Conservation (phyloP, 1,139 yeast genomes). For the Lodderomyces elongisporus region DNA sequence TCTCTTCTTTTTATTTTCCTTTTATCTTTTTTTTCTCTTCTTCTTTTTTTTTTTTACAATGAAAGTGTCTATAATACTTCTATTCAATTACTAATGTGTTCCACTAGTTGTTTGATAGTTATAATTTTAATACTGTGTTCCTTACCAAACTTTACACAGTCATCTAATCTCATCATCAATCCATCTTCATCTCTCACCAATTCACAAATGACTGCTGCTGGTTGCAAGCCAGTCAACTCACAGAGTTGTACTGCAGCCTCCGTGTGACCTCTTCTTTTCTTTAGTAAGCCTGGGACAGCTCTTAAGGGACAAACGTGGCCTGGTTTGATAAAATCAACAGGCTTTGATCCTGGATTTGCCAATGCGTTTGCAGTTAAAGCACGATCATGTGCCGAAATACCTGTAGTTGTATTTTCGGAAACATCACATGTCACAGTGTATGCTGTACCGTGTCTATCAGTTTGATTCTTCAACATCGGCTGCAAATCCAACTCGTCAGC, state of each 20-base stretch:
- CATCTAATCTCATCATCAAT: slow-evolving; percentile 89
- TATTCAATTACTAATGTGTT: too few species aligned
- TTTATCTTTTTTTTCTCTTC: not conserved
- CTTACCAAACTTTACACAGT: slow-evolving; percentile 68
- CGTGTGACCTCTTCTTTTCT: slow-evolving; percentile 90
- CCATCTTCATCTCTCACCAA: slow-evolving; percentile 92
- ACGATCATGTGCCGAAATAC: slow-evolving; percentile 92
- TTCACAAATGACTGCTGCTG: slow-evolving; percentile 93
- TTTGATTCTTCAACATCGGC: slow-evolving; percentile 58
- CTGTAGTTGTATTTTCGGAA: slow-evolving; percentile 89
- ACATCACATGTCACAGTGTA: slow-evolving; percentile 90
- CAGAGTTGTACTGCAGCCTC: slow-evolving; percentile 95
- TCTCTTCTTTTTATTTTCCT: not conserved
- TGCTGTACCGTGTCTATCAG: slow-evolving; percentile 95
- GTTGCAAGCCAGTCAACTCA: slow-evolving; percentile 67
- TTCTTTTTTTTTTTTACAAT: too few species aligned
- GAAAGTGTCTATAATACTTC: too few species aligned
- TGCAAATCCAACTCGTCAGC: slow-evolving; percentile 82
- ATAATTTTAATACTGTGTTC: slow-evolving; percentile 64
- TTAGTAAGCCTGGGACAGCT: slow-evolving; percentile 82
- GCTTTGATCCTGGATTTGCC: slow-evolving; percentile 54
- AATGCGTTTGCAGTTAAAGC: slow-evolving; percentile 73
- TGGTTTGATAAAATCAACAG: slow-evolving; percentile 76
- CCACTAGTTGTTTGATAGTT: slow-evolving; percentile 73
- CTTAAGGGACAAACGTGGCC: slow-evolving; percentile 93